Percentiles rank a stretch among this genome's conserved stretches.
Conservation (phyloP, 768 basidiomycete species). For the Leccinum imitatum region DNA sequence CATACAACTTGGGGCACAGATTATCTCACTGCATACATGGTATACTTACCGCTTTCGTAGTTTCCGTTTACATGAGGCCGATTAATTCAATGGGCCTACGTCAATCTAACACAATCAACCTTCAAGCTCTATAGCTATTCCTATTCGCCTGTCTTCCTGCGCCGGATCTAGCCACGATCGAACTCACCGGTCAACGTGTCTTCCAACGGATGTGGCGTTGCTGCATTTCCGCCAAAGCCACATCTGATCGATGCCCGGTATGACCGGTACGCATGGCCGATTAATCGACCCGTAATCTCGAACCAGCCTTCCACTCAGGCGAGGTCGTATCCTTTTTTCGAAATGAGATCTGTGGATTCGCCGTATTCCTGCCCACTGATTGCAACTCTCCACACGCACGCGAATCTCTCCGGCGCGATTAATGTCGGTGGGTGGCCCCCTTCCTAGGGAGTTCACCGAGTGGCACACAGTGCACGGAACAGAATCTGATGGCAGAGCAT, state of each 20-base stretch:
- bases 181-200: not conserved
- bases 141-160: conserved; percentile 1
- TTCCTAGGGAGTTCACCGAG: not conserved
- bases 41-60: not conserved
- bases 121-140: not conserved
- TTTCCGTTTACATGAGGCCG: not conserved
- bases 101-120: not conserved
- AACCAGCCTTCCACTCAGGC: not conserved
- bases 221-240: conserved; percentile 9
- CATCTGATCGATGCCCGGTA: conserved; percentile 8
- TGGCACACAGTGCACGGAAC: conserved; percentile 2
- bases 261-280: conserved; percentile 3
- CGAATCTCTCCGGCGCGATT: conserved; percentile 8
- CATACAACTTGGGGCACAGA: not conserved
- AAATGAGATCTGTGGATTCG: conserved; percentile 11
- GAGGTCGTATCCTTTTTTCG: conserved; percentile 1
- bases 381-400: not conserved
- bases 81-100: not conserved
- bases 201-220: not conserved
- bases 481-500: not conserved
- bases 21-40: not conserved
- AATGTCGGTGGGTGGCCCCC: not conserved
- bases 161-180: not conserved
- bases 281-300: not conserved
- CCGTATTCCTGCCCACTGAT: conserved; percentile 1